Evolutionary conservation across 2,329 filamentous ascomycete species (phyloP), one percentile per base, ranked within the genome.

Genomic region (Neurospora sp.): DNA sequence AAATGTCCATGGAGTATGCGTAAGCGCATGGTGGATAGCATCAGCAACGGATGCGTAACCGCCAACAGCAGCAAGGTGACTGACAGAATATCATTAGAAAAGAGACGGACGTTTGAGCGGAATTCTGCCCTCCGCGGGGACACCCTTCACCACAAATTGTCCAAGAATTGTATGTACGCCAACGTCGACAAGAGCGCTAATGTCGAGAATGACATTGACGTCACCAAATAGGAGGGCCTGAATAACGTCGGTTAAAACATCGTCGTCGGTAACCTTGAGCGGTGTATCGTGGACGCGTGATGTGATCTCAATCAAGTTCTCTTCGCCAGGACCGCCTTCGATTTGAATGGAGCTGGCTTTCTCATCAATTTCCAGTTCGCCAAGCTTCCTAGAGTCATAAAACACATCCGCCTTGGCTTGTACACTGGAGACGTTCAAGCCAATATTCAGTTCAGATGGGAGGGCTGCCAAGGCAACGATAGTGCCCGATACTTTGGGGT

Each of bases 51-150:
- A 66, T 62, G 37, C 68, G 41, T 15, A n/a, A 68, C 8, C 67
- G 68, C 73, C 46, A 73, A 71, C 68, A 67, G 70, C 52, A 69
- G 37, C 66, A 65, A 57, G 76, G 77, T 74, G 77, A 82, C 79
- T 80, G 66, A 74, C 74, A 78, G 39, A 57, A 79, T 78, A 77
- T 76, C 80, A 81, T 79, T 76, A 80, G 83, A 86, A 83, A 81
- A 84, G 85, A 81, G 84, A 92, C 94, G 89, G 90, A 97, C 93
- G 92, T 87, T 97, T 96, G 83, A 98, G 88, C 81, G 92, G 92
- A 77, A 99, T 89, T 77, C 90, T 87, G 75, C 96, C 94, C 83
- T 93, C 86, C 79, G 88, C 93, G 66, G 95, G 95, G 76, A 99
- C 91, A 74, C 91, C 89, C 79, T 92, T 92, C 76, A 98, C 83